Percentiles rank a stretch among this genome's conserved stretches.
Evolutionary conservation across 257 asterid genomes (phyloP).

Genomic region (Solanum medicagineum): DNA sequence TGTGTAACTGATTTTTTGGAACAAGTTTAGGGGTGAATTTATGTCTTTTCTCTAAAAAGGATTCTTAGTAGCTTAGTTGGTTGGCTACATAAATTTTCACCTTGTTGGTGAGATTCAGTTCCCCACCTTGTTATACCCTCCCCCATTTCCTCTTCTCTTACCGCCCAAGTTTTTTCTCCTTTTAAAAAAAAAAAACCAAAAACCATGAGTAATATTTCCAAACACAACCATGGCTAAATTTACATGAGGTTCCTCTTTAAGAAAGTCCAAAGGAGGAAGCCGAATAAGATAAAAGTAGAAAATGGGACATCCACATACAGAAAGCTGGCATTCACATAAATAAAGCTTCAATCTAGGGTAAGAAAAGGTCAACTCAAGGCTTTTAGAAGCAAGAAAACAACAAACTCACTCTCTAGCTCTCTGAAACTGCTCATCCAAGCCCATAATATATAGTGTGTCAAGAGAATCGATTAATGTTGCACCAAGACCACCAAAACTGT

Average conservation of each 20-base stretch:
- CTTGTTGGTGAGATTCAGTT: not conserved
- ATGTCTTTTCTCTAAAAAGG: not conserved
- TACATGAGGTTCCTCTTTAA: too few species aligned
- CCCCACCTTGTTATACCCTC: not conserved
- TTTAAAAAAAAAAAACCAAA: not conserved
- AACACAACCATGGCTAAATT: not conserved
- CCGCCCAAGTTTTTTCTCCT: not conserved
- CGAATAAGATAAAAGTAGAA: not conserved
- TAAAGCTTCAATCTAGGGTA: not conserved
- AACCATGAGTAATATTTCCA: not conserved
- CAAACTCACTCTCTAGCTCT: constrained; percentile 85
- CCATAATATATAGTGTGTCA: constrained; percentile 94
- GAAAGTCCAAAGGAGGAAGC: not conserved
- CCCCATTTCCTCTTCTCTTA: not conserved
- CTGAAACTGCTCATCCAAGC: constrained; percentile 87
- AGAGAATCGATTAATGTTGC: constrained; percentile 93
- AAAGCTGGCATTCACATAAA: not conserved
- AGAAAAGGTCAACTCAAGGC: not conserved
- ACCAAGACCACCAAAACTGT: constrained; percentile 99
- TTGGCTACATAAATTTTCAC: not conserved
- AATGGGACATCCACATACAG: not conserved
- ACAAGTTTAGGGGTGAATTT: too few species aligned
- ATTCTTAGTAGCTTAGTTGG: not conserved
- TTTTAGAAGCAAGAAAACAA: not conserved
- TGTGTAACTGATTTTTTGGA: too few species aligned